phyloP scores from a whole-genome alignment of 2,329 filamentous ascomycete genomes.

The Talaromyces sp. region DNA sequence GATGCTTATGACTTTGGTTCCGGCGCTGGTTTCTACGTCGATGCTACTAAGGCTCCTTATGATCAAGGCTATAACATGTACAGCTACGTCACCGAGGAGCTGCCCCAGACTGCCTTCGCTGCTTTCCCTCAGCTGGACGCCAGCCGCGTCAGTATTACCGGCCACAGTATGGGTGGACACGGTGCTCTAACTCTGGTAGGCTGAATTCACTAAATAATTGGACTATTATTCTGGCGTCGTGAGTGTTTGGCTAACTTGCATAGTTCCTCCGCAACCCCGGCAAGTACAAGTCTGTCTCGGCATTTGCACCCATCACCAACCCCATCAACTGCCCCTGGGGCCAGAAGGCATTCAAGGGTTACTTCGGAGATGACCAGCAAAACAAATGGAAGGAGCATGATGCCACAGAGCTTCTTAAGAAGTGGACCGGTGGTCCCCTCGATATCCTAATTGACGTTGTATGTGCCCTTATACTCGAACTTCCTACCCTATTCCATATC shows the following conservation, averaged over 20 bases:
- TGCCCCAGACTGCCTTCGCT: slow-evolving; percentile 75
- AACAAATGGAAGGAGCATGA: slow-evolving; percentile 87
- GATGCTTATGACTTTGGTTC: slow-evolving; percentile 89
- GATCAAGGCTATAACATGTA: slow-evolving; percentile 88
- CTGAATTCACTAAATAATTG: background rate
- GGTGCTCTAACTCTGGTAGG: slow-evolving; percentile 79
- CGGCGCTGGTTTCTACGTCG: slow-evolving; percentile 92
- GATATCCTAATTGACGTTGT: slow-evolving; percentile 87
- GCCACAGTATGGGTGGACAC: slow-evolving; percentile 97
- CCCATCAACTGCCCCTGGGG: slow-evolving; percentile 88
- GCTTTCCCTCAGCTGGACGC: slow-evolving; percentile 73
- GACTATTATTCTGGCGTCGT: background rate
- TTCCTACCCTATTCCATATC: background rate
- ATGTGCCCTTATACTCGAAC: slow-evolving; percentile 38
- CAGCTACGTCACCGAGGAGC: slow-evolving; percentile 83
- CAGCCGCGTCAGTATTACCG: slow-evolving; percentile 76
- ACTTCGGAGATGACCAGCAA: slow-evolving; percentile 73
- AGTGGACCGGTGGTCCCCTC: slow-evolving; percentile 67
- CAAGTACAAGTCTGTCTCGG: slow-evolving; percentile 83
- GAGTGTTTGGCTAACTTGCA: background rate
- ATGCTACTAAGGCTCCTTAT: slow-evolving; percentile 78
- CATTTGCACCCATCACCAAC: slow-evolving; percentile 89
- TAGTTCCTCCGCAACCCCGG: slow-evolving; percentile 87
- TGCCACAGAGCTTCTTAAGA: slow-evolving; percentile 82
- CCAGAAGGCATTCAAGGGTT: slow-evolving; percentile 90